phyloP scores from a whole-genome alignment of 306 rosid species.

The Vigna reflexopilosa region DNA sequence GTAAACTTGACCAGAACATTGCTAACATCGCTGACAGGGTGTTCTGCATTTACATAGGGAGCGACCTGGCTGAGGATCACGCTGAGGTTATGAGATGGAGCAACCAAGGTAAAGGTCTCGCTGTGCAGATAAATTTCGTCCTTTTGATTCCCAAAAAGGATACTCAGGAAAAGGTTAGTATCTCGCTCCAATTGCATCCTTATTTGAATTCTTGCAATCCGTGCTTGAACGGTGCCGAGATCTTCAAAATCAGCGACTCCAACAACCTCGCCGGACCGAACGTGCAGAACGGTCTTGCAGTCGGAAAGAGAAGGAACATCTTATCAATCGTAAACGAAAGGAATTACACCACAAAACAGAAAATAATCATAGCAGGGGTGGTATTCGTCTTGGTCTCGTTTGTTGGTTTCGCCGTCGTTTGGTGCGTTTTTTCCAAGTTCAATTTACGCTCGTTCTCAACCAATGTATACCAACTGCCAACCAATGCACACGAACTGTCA shows the following conservation, averaged over 20 bases:
- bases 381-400: neutral
- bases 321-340: neutral
- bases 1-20: conserved; percentile 22
- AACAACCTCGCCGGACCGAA: conserved; percentile 50
- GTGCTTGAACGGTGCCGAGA: conserved; percentile 57
- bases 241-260: conserved; percentile 53
- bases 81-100: conserved; percentile 42
- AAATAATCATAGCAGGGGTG: neutral
- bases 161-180: neutral
- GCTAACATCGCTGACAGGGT: rapidly evolving
- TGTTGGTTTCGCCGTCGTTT: neutral
- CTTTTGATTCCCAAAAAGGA: neutral
- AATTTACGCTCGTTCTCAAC: conserved; percentile 39
- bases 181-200: conserved; percentile 40
- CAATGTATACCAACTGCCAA: neutral
- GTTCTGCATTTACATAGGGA: conserved; percentile 46
- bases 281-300: neutral
- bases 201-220: neutral
- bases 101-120: neutral
- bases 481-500: neutral
- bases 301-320: too few species aligned
- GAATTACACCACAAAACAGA: neutral
- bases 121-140: conserved; percentile 36
- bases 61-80: neutral
- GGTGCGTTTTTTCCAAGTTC: neutral